Evolutionary conservation across 192 early-diverging fungal species (phyloP).

Genomic region (Piromyces finnis): DNA sequence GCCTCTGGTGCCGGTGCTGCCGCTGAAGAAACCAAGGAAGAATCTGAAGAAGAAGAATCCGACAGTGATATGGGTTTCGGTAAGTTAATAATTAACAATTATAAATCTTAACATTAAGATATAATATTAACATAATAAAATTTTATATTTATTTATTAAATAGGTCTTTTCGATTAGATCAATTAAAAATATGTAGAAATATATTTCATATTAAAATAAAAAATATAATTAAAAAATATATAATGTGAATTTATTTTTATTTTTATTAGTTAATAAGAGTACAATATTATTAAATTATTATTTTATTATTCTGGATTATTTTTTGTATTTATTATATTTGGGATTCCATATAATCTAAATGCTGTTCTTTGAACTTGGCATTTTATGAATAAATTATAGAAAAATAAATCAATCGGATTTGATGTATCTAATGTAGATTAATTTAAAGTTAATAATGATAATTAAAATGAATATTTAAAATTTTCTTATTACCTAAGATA

Average conservation of each 20-base stretch:
- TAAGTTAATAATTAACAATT: not conserved
- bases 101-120: not conserved
- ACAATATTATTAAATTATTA: too few species aligned
- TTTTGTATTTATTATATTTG: not conserved
- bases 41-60: not conserved
- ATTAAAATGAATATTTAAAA: too few species aligned
- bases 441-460: too few species aligned
- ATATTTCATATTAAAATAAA: not conserved
- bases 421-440: too few species aligned
- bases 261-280: too few species aligned
- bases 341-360: not conserved
- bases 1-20: not conserved
- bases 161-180: not conserved
- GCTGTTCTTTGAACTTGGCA: not conserved
- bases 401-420: not conserved
- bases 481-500: not conserved
- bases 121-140: not conserved
- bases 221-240: not conserved
- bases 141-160: not conserved
- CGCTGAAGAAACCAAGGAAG: not conserved
- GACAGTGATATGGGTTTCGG: not conserved
- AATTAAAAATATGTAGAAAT: not conserved
- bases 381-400: not conserved
- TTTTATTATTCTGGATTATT: not conserved
- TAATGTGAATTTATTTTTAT: too few species aligned